Base-by-base conservation (phyloP, 2,329 filamentous ascomycete species). In the Tolypocladium cylindrosporum region DNA sequence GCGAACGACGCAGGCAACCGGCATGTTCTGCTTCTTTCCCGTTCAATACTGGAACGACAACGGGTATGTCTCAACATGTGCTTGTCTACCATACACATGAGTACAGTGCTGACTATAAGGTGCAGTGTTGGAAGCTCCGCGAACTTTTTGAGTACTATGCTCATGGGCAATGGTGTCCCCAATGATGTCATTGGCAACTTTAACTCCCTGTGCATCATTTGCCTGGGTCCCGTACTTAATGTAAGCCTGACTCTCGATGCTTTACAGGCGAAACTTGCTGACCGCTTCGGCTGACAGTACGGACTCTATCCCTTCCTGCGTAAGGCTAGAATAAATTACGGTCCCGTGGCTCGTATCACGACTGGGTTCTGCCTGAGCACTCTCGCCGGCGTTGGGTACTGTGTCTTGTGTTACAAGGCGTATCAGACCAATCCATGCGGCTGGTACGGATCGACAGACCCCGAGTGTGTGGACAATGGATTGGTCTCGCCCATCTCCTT, bases 131-230 rank as follows among this genome's bases (percentile, higher is more conserved):
- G 70, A n/a, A 67, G 63, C 31, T 62, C 69, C 2, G 59, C 61
- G 55, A 74, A 67, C 62, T 74, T 71, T 60, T 72, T 74, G 58
- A 71, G 67, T 16, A 75, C 71, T 1, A 69, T 73, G 59, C 77
- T 79, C 71, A 74, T 70, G 9, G 71, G 70, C n/a, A 68, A 79
- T 56, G 77, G 79, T 13, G 77, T 78, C 0, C 80, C 80, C 9
- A 88, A 87, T 65, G 85, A 88, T 66, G 70, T 87, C 10, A 71
- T 88, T 34, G 71, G 75, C 57, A 81, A 85, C 67, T 74, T 87
- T 59, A 83, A 86, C 64, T 79, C 83, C 0, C 69, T 87, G 42
- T 75, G 78, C 34, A 81, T 86, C 59, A 78, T 88, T 60, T 70
- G 87, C 5, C 53, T 68, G n/a, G 67, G 67, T 0, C 67, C 67